These are phyloP conservation scores for Cetradonia linearis DNA, from an alignment of 495 filamentous ascomycete genomes.

Conservation along the genomic window DNA sequence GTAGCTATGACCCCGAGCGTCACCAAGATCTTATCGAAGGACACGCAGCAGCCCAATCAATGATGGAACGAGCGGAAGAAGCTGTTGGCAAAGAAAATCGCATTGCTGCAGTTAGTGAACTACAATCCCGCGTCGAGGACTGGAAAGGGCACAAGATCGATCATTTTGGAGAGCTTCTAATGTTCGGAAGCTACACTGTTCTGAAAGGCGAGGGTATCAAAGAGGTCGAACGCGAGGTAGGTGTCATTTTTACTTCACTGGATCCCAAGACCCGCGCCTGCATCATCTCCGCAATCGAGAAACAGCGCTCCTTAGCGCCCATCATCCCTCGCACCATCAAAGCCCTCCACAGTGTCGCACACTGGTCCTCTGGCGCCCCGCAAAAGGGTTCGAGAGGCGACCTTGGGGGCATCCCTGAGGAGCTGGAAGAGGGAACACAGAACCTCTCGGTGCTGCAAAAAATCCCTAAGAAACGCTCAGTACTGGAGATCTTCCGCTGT, in stretches of 20 bases:
- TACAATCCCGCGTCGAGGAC: constrained; percentile 80
- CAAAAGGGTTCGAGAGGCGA: background rate
- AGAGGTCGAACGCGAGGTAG: constrained; percentile 76
- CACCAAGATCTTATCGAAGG: constrained; percentile 59
- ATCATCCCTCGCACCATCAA: background rate
- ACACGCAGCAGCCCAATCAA: constrained; percentile 62
- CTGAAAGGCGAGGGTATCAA: constrained; percentile 71
- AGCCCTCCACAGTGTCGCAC: background rate
- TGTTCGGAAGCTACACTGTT: constrained; percentile 90
- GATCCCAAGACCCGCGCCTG: constrained; percentile 11
- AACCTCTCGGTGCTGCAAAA: background rate
- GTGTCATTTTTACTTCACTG: constrained; percentile 27
- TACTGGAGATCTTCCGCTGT: background rate
- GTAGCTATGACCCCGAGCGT: constrained; percentile 54
- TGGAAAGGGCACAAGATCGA: constrained; percentile 92
- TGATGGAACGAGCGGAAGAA: constrained; percentile 74
- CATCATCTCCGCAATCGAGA: constrained; percentile 5
- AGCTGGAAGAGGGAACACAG: background rate
- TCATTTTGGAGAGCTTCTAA: constrained; percentile 76
- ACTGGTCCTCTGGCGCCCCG: background rate
- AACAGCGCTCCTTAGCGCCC: background rate
- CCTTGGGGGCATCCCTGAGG: constrained; percentile 8
- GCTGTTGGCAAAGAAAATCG: constrained; percentile 82
- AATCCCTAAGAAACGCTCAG: background rate
- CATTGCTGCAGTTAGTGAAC: constrained; percentile 65